Conservation (phyloP, 768 basidiomycete species). For the Boletellus sp. region DNA sequence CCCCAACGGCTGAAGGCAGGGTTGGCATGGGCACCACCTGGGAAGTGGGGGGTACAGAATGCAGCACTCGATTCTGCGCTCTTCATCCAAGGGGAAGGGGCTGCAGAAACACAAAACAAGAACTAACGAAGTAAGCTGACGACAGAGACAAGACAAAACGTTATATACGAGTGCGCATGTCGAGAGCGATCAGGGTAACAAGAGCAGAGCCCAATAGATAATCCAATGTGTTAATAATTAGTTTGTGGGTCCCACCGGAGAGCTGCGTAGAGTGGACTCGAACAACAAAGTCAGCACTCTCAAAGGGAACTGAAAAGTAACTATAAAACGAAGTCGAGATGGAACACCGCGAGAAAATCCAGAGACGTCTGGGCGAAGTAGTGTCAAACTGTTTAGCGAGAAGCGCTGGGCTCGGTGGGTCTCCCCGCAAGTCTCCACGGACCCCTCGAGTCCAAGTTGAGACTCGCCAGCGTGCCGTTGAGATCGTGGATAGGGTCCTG, state of each 20-base stretch:
- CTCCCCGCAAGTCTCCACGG: slow-evolving; percentile 32
- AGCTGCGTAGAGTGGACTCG: slow-evolving; percentile 15
- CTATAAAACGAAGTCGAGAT: slow-evolving; percentile 24
- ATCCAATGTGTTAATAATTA: slow-evolving; percentile 29
- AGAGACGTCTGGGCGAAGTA: slow-evolving; percentile 6
- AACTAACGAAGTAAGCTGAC: slow-evolving; percentile 25
- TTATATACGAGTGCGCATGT: slow-evolving; percentile 34
- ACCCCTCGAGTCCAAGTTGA: slow-evolving; percentile 52
- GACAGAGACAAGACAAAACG: slow-evolving; percentile 33
- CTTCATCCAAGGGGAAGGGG: slow-evolving; percentile 3
- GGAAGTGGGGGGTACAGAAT: slow-evolving; percentile 10
- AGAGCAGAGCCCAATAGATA: slow-evolving; percentile 31
- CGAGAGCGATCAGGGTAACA: slow-evolving; percentile 38
- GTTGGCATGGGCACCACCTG: neutral
- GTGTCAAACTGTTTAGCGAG: slow-evolving; percentile 15
- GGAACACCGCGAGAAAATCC: slow-evolving; percentile 13
- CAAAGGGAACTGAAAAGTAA: slow-evolving; percentile 9
- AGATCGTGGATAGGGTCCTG: slow-evolving; percentile 62
- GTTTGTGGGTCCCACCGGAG: slow-evolving; percentile 23
- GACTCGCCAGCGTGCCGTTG: slow-evolving; percentile 72
- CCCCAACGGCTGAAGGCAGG: neutral
- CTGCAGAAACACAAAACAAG: slow-evolving; percentile 30
- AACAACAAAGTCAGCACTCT: slow-evolving; percentile 16
- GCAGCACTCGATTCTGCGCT: slow-evolving; percentile 5
- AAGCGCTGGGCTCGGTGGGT: slow-evolving; percentile 15